These are phyloP conservation scores for Ambrosiella xylebori DNA, from an alignment of 2,329 filamentous ascomycete genomes.

Conservation along the genomic window DNA sequence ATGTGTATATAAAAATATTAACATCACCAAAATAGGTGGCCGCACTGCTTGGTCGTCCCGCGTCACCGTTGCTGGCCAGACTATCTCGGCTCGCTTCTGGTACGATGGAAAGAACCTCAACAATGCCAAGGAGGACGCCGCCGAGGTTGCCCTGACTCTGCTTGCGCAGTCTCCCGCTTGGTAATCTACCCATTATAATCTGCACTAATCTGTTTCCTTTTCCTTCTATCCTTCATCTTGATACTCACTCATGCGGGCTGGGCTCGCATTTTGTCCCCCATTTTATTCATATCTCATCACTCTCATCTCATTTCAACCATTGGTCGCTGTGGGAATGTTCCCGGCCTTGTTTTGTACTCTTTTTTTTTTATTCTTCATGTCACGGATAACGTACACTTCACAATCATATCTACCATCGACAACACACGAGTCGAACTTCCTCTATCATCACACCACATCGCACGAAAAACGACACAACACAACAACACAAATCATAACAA, in stretches of 20 bases:
- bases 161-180: conserved; percentile 19
- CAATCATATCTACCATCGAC: too few species aligned
- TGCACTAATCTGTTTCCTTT: background rate
- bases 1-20: background rate
- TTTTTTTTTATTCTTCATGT: background rate
- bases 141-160: conserved; percentile 56
- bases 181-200: background rate
- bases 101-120: conserved; percentile 78
- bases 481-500: too few species aligned
- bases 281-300: background rate
- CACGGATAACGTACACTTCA: too few species aligned
- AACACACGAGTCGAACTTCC: too few species aligned
- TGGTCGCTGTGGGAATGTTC: background rate
- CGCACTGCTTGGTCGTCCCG: conserved; percentile 80
- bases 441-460: too few species aligned
- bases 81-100: conserved; percentile 64
- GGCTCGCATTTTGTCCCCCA: background rate
- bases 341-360: background rate
- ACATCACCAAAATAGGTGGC: conserved; percentile 40
- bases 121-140: conserved; percentile 83
- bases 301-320: background rate
- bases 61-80: conserved; percentile 51
- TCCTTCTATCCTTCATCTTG: background rate
- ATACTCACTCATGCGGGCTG: background rate
- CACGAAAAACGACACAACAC: too few species aligned